Evolutionary conservation across 495 filamentous ascomycete species (phyloP).

Genomic region (Penicillium paxilli): DNA sequence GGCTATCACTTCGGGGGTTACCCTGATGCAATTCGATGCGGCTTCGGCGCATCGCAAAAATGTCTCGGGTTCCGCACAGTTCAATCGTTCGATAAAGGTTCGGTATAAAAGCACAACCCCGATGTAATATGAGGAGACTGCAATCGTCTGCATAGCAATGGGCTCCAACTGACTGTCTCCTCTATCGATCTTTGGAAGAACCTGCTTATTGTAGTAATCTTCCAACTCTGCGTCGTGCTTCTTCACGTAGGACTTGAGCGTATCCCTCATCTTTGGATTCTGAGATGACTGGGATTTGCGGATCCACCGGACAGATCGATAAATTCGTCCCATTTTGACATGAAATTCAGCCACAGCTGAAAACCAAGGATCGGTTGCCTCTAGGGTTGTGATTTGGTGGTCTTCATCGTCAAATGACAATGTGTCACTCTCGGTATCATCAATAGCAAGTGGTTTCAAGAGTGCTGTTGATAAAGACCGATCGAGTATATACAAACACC

Average conservation of each 20-base stretch:
- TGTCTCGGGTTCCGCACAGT: constrained; percentile 2
- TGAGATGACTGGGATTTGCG: constrained; percentile 5
- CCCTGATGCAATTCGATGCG: constrained; percentile 12
- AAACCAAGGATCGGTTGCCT: constrained; percentile 11
- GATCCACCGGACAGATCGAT: constrained; percentile 8
- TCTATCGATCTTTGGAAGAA: constrained; percentile 5
- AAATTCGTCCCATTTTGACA: constrained; percentile 11
- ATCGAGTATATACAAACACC: constrained; percentile 21
- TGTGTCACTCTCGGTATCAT: constrained; percentile 14
- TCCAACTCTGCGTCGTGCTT: constrained; percentile 10
- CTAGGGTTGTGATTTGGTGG: not conserved
- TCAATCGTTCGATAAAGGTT: constrained; percentile 8
- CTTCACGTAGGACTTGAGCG: constrained; percentile 4
- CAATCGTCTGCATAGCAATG: constrained; percentile 8
- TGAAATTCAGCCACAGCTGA: constrained; percentile 11
- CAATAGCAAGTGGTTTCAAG: constrained; percentile 15
- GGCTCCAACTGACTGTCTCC: not conserved
- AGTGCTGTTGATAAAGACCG: constrained; percentile 16
- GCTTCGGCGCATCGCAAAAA: constrained; percentile 14
- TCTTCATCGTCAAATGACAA: not conserved
- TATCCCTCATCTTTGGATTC: constrained; percentile 2
- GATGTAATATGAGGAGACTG: constrained; percentile 11
- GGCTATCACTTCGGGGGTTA: constrained; percentile 11
- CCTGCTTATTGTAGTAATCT: constrained; percentile 7
- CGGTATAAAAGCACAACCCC: constrained; percentile 10